These are phyloP conservation scores for Ceratobasidium sp. DNA, from an alignment of 1,284 basidiomycete genomes.

Conservation along the genomic window DNA sequence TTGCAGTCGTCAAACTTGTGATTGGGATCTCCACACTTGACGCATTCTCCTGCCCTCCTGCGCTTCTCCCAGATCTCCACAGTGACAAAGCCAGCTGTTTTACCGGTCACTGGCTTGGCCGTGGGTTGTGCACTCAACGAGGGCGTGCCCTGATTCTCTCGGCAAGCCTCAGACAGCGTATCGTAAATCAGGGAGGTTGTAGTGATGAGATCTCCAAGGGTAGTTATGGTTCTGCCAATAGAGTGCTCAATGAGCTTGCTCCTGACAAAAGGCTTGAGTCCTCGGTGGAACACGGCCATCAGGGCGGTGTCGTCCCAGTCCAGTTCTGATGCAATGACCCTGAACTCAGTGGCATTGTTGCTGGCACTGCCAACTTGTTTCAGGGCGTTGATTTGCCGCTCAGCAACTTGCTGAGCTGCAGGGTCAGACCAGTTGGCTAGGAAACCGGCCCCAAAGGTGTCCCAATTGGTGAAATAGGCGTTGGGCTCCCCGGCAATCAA, in stretches of 20 bases:
- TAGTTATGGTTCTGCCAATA: background rate
- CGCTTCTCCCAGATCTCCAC: background rate
- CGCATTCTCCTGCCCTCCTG: background rate
- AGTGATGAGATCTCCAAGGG: background rate
- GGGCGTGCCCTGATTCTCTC: background rate
- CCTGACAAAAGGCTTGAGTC: background rate
- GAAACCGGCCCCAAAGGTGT: background rate
- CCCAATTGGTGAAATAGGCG: background rate
- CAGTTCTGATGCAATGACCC: background rate
- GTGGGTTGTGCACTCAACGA: background rate
- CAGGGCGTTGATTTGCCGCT: background rate
- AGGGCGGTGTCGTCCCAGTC: background rate
- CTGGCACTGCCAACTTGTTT: background rate
- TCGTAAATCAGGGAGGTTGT: background rate
- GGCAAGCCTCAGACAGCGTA: conserved; percentile 11
- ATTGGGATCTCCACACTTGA: background rate
- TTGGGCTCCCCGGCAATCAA: background rate
- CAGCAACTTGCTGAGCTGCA: background rate
- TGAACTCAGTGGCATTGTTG: conserved; percentile 2
- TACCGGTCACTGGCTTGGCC: background rate
- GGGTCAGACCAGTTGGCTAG: conserved; percentile 1
- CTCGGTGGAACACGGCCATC: background rate
- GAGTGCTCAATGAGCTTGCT: conserved; percentile 13
- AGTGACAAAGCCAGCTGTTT: background rate
- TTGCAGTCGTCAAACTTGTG: conserved; percentile 5